phyloP scores from a whole-genome alignment of 345 rosid species.

The Diplotaxis tenuifolia region DNA sequence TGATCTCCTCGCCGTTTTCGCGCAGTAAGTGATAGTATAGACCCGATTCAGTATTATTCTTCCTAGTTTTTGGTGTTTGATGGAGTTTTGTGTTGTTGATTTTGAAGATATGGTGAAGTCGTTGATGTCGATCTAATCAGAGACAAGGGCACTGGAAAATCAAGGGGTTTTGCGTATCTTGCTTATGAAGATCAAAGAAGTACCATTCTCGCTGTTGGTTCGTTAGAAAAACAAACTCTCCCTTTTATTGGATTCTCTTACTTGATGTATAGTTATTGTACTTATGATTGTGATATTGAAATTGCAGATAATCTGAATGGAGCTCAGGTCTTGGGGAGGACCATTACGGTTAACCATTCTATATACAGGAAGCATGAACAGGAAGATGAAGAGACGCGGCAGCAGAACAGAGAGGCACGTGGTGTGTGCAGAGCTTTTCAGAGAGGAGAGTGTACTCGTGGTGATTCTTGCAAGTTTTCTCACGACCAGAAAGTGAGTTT shows the following conservation, averaged over 20 bases:
- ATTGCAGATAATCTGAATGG: slow-evolving; percentile 81
- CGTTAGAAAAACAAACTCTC: slow-evolving; percentile 22
- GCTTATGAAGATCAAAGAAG: slow-evolving; percentile 97
- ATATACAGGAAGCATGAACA: slow-evolving; percentile 77
- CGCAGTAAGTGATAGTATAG: slow-evolving; percentile 53
- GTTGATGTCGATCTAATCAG: slow-evolving; percentile 90
- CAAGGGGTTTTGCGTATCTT: slow-evolving; percentile 82
- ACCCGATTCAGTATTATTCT: background rate
- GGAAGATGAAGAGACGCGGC: slow-evolving; percentile 73
- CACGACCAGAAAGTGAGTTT: slow-evolving; percentile 78
- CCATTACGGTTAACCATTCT: slow-evolving; percentile 73
- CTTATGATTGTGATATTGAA: background rate
- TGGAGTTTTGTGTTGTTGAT: background rate
- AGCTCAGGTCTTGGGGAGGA: slow-evolving; percentile 68
- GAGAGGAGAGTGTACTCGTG: slow-evolving; percentile 87
- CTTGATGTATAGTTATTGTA: background rate
- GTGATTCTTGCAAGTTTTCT: slow-evolving; percentile 84
- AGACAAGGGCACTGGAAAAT: slow-evolving; percentile 91
- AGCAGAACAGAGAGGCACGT: slow-evolving; percentile 75
- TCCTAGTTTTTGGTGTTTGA: background rate
- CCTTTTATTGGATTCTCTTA: background rate
- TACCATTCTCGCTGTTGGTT: slow-evolving; percentile 89
- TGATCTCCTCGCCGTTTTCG: slow-evolving; percentile 88
- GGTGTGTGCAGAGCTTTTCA: slow-evolving; percentile 94
- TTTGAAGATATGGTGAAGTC: slow-evolving; percentile 74